Conservation (phyloP, 495 filamentous ascomycete species). For the Chaetomium cochliodes region DNA sequence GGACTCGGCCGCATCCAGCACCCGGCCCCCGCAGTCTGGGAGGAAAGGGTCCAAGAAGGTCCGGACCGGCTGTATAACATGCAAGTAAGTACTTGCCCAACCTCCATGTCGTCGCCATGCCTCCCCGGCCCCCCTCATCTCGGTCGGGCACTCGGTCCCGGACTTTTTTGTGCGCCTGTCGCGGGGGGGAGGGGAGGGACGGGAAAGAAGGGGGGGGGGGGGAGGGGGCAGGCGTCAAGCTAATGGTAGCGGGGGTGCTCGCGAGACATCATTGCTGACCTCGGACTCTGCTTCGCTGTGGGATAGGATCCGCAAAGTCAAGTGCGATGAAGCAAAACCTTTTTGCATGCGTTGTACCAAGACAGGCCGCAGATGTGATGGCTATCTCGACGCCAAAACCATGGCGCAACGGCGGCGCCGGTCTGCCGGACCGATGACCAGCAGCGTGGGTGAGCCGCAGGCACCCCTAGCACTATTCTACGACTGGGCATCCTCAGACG, state of each 20-base stretch:
- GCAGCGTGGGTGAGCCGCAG: conserved; percentile 19
- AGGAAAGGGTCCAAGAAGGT: conserved; percentile 41
- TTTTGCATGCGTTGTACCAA: conserved; percentile 47
- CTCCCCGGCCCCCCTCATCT: neutral
- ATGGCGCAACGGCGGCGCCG: conserved; percentile 35
- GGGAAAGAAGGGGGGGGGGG: neutral
- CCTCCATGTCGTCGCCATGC: neutral
- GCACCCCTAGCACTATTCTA: conserved; percentile 26
- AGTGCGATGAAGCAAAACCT: conserved; percentile 47
- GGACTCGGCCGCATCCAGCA: conserved; percentile 26
- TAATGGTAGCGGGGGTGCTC: neutral
- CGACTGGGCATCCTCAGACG: conserved; percentile 36
- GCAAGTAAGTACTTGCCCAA: conserved; percentile 35
- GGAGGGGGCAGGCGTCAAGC: neutral
- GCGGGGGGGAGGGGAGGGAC: neutral
- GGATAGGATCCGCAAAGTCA: conserved; percentile 43
- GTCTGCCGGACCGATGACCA: conserved; percentile 16
- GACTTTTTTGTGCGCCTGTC: neutral
- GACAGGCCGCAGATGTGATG: conserved; percentile 48
- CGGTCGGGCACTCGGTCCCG: neutral
- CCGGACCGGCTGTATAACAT: conserved; percentile 40
- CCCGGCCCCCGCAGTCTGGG: conserved; percentile 29
- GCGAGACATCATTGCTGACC: conserved; percentile 11
- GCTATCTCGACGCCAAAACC: conserved; percentile 39
- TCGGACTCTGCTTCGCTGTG: conserved; percentile 15